Percentiles rank a stretch among this genome's conserved stretches.
phyloP scores from a whole-genome alignment of 2,329 filamentous ascomycete genomes.

The Lizonia empirigonia region DNA sequence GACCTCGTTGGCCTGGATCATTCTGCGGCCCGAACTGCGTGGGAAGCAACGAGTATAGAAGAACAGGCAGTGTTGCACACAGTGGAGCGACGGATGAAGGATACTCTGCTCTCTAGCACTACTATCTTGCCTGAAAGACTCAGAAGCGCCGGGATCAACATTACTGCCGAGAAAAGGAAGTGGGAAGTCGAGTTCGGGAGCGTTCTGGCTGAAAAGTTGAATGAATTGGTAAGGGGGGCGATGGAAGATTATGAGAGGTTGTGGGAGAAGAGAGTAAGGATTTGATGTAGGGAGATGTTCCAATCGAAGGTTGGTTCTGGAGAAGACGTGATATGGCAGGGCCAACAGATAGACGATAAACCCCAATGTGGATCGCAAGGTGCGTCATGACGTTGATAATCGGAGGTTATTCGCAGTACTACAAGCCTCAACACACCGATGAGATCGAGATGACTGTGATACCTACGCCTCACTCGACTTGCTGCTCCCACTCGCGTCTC shows the following conservation, averaged over 20 bases:
- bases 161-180: slow-evolving; percentile 12
- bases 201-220: slow-evolving; percentile 17
- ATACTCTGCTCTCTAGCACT: slow-evolving; percentile 26
- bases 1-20: slow-evolving; percentile 20
- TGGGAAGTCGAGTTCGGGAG: slow-evolving; percentile 31
- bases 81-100: slow-evolving; percentile 25
- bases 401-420: no score
- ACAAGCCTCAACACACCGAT: no score
- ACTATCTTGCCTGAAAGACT: slow-evolving; percentile 23
- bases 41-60: slow-evolving; percentile 15
- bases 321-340: no score
- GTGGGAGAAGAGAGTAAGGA: slow-evolving; percentile 16
- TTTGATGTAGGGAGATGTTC: not conserved
- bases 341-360: no score
- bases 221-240: slow-evolving; percentile 12
- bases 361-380: no score
- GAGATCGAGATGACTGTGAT: not conserved
- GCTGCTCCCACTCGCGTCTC: not conserved
- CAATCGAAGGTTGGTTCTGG: no score
- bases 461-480: not conserved
- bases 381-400: no score
- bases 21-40: slow-evolving; percentile 15
- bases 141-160: not conserved
- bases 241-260: slow-evolving; percentile 28
- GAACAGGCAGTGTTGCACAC: slow-evolving; percentile 5